Base-by-base conservation (phyloP, 1,139 yeast species). In the Saccharomyces hybrid region DNA sequence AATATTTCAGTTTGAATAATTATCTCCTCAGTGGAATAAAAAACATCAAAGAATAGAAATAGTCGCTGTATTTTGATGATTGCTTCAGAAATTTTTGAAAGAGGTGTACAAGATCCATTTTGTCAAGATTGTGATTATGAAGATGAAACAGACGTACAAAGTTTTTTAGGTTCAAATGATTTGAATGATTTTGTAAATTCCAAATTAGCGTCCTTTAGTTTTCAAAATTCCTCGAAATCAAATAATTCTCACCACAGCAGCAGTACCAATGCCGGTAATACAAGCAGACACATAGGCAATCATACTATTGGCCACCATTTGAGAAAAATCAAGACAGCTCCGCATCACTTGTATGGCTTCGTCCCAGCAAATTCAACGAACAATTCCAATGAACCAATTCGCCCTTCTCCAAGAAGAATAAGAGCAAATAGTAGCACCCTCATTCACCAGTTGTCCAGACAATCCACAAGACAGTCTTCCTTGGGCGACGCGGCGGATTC, bases 21-120 rank as follows among this genome's bases (percentile, higher is more conserved):
- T 16, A 5, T 38, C 25, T 38, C 13, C 44, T 14, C 25, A 5
- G 44, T 38, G 25, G 8, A 38, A 38, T 38, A 38, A 8, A 38
- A 38, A 38, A 11, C 41, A 38, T 16, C 44, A 38, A 16, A 19
- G 16, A 34, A 38, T 14, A 38, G 16, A n/a, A 34, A 34, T 6
- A 38, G 44, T 16, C 25, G 44, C 11, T 38, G 13, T 16, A 11
- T 5, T 38, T 16, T 19, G 25, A 38, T 38, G 44, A 38, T 38
- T 16, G 44, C 44, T 38, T 38, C 44, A 16, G 44, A 38, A 16
- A 38, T 38, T 16, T 64, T 64, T 48, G 68, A 64, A 54, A 55
- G 68, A 50, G 61, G 60, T 13, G 68, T 64, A 14, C 67, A 64
- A 57, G 67, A 64, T 50, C 66, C 65, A 14, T 62, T 60, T 47